phyloP scores from a whole-genome alignment of 306 rosid species.

The Cucumis hystrix region DNA sequence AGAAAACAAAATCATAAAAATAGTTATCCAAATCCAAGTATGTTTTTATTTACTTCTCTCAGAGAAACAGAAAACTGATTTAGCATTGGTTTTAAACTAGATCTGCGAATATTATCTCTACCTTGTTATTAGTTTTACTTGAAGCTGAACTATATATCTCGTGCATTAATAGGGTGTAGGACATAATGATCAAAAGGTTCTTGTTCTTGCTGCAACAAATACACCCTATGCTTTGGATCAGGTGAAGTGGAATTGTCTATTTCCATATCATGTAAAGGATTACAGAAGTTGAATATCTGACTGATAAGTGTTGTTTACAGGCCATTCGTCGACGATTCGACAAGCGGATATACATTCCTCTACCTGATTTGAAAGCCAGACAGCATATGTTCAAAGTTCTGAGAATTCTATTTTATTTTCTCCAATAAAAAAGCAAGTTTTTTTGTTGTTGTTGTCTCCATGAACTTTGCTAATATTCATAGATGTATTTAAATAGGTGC shows the following conservation, averaged over 20 bases:
- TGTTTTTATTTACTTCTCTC: not conserved
- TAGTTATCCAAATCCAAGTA: not conserved
- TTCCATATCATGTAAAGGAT: not conserved
- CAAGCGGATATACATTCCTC: conserved; percentile 97
- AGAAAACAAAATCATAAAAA: not conserved
- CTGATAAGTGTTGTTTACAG: conserved; percentile 38
- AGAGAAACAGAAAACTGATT: not conserved
- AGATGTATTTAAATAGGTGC: conserved; percentile 51
- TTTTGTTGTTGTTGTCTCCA: too few species aligned
- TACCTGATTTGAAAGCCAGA: conserved; percentile 89
- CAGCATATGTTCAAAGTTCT: conserved; percentile 93
- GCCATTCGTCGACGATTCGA: conserved; percentile 98
- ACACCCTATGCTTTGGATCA: conserved; percentile 97
- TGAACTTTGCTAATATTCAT: conserved; percentile 8
- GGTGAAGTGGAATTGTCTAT: conserved; percentile 31
- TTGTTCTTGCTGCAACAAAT: conserved; percentile 98
- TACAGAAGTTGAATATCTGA: conserved; percentile 8
- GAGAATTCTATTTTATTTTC: conserved; percentile 10
- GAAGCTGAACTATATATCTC: not conserved
- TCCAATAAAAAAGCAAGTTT: not conserved
- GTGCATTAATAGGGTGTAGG: conserved; percentile 75
- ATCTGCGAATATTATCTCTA: not conserved
- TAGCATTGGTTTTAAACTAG: not conserved
- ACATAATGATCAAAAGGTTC: conserved; percentile 86
- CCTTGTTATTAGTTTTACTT: not conserved